Conservation (phyloP, 2,329 filamentous ascomycete genomes). For the Xylariaceae sp. region DNA sequence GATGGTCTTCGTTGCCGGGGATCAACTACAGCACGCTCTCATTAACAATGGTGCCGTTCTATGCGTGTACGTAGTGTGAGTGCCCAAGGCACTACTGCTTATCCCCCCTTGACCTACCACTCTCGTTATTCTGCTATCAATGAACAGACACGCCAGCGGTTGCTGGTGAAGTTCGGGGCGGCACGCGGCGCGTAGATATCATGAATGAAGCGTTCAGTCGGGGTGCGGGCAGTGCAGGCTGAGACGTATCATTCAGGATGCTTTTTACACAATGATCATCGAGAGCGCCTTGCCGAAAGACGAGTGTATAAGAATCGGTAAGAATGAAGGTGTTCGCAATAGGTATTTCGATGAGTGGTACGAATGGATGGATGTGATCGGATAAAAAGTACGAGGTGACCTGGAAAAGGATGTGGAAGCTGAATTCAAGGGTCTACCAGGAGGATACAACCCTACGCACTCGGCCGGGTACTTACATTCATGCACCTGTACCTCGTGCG, state of each 20-base stretch:
- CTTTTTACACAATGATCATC: background rate
- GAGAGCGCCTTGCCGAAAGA: background rate
- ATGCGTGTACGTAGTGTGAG: background rate
- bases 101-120: background rate
- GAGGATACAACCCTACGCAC: background rate
- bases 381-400: too few species aligned
- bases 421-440: too few species aligned
- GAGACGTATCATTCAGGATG: too few species aligned
- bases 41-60: background rate
- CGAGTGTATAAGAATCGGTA: background rate
- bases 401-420: too few species aligned
- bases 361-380: too few species aligned
- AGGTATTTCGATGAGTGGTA: too few species aligned
- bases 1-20: conserved; percentile 6
- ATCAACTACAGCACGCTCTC: background rate
- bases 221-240: too few species aligned
- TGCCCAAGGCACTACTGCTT: conserved; percentile 18
- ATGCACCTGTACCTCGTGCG: background rate
- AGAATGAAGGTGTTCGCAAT: too few species aligned
- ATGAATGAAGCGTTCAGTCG: conserved; percentile 10
- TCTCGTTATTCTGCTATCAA: background rate
- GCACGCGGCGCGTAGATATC: conserved; percentile 12
- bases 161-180: conserved; percentile 9
- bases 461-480: background rate
- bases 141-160: conserved; percentile 4